Conservation (phyloP, 2,329 filamentous ascomycete species). For the Sporothrix humicola region DNA sequence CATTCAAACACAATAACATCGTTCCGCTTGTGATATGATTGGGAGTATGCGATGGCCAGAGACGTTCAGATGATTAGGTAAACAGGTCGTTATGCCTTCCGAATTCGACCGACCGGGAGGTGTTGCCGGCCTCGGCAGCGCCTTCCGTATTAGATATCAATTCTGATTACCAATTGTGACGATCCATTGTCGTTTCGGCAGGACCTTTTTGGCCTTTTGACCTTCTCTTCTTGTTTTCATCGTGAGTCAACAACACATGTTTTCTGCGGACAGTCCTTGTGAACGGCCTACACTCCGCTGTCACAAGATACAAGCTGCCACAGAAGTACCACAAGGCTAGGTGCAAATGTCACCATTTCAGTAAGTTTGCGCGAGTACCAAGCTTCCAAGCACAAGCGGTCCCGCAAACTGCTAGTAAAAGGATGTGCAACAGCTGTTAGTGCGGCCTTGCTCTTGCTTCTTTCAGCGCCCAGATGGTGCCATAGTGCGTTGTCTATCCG, state of each 20-base stretch:
- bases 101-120: neutral
- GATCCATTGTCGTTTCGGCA: neutral
- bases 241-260: neutral
- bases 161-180: neutral
- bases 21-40: too few relatives aligned
- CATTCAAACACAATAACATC: too few relatives aligned
- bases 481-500: constrained; percentile 6
- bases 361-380: neutral
- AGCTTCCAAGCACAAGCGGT: constrained; percentile 3
- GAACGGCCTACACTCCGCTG: too few relatives aligned
- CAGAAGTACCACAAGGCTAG: too few relatives aligned
- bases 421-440: neutral
- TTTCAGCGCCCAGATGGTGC: neutral
- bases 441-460: constrained; percentile 12
- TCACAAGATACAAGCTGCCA: too few relatives aligned
- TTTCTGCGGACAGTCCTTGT: too few relatives aligned
- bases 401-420: neutral
- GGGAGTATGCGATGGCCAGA: too few relatives aligned
- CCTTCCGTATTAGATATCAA: neutral
- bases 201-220: neutral
- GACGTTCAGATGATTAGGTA: too few relatives aligned
- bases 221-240: too few relatives aligned
- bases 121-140: neutral
- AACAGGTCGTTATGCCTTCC: neutral
- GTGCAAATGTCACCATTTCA: neutral